A percentile compares a stretch with the other conserved stretches of the same genome.
These are phyloP conservation scores for Pseudozyma sp. DNA, from an alignment of 1,284 basidiomycete species.

Conservation along the genomic window DNA sequence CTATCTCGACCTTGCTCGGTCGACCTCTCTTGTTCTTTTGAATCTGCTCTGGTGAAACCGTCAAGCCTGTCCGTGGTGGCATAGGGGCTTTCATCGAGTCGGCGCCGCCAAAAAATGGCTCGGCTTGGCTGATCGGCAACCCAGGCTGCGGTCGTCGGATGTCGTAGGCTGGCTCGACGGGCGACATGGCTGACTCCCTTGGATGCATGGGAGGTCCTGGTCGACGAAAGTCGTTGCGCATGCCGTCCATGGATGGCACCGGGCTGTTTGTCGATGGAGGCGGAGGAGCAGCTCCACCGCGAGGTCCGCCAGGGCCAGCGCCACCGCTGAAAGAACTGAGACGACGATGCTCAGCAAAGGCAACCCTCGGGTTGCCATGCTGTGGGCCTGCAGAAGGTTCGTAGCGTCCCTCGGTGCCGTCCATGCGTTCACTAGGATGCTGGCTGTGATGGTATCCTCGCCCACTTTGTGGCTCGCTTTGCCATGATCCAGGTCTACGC, in stretches of 20 bases:
- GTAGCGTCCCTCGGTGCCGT: conserved; percentile 12
- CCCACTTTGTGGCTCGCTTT: conserved; percentile 18
- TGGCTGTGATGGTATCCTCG: conserved; percentile 3
- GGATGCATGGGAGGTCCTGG: conserved; percentile 19
- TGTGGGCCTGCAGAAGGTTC: conserved; percentile 12
- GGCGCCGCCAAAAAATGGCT: conserved; percentile 14
- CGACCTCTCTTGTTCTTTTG: conserved; percentile 45
- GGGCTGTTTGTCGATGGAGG: conserved; percentile 3
- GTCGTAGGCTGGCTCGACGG: conserved; percentile 22
- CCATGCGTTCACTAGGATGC: conserved; percentile 10
- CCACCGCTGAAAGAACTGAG: conserved; percentile 18
- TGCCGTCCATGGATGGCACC: conserved; percentile 1
- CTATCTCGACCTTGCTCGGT: conserved; percentile 43
- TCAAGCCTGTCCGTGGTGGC: conserved; percentile 19
- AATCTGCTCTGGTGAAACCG: conserved; percentile 21
- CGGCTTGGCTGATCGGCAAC: conserved; percentile 16
- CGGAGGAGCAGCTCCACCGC: conserved; percentile 3
- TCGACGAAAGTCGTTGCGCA: conserved; percentile 38
- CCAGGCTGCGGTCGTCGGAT: conserved; percentile 21
- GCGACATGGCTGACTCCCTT: conserved; percentile 28
- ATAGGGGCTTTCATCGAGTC: conserved; percentile 18
- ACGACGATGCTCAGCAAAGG: conserved; percentile 19
- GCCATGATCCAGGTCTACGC: conserved; percentile 22
- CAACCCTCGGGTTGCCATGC: conserved; percentile 5
- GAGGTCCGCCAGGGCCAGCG: conserved; percentile 6